Evolutionary conservation across 768 basidiomycete genomes (phyloP), one percentile per base, ranked within the genome.

Genomic region (Tylopilus felleus): DNA sequence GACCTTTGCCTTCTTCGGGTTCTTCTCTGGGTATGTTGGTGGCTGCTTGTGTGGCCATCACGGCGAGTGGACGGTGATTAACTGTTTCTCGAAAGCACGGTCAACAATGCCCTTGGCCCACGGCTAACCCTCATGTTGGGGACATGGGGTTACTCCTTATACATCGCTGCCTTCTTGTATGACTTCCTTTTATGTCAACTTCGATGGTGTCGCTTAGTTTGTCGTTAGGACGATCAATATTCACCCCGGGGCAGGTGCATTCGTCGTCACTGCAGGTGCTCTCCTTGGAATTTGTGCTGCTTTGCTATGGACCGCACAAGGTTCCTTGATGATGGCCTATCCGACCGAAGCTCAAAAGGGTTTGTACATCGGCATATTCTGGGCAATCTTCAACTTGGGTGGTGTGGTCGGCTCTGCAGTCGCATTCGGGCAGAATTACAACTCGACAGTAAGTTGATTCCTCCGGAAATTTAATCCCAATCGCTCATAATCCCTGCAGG

Each of bases 371-470:
- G 72, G 71, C 39, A 59, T 82, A 43, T 82, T 82, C 67, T 82
- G 81, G 81, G 73, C 80, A 36, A 87, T 92, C 58, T 91, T 93
- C 74, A 91, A 90, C 60, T 56, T 90, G 27, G 89, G 89, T 33
- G 84, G 83, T 45, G 86, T 92, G 40, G 82, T 92, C 44, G 90
- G 90, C 23, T 80, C 89, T 22, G 75, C 86, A 8, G 86, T 92
- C 22, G 82, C 88, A 14, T 76, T 91, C 47, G 91, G 81, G 0
- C 77, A 81, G 57, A 91, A 90, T 64, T 83, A 82, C 64, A 64
- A 85, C 43, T 83, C 81, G 16, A 77, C 66, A 61, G 85, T 84
- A 55, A 38, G 77, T 71, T 23, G 19, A 35, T 44, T 52, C 23
- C 2, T 19, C 36, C 2, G 1, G 8, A 5, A 5, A 7, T n/a